Evolutionary conservation across 352 stramenopile species (phyloP), one percentile per base, ranked within the genome.

Genomic region (Globisporangium nodosum): DNA sequence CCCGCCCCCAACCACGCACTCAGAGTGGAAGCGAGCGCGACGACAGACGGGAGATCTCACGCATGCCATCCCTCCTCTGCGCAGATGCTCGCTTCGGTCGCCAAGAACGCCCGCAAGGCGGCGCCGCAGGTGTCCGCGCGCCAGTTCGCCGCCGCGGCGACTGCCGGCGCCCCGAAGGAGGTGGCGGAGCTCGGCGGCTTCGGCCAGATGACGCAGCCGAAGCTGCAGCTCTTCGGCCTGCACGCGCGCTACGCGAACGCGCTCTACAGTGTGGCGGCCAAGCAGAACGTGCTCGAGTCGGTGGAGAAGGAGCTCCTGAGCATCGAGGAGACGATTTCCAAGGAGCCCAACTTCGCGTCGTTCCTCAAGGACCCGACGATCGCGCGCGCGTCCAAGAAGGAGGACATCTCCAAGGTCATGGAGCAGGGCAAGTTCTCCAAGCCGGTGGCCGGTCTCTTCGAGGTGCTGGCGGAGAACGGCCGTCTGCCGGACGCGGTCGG

Each of bases 361-460:
- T 99, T 98, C 74, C 79, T 99, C 39, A 92, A 96, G 67, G 97
- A 99, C 84, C 97, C 97, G 24, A 97, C 97, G 63, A 97, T 99
- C 62, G 76, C 86, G 50, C 93, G 95, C 65, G 77, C 88, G 31
- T 93, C 90, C 24, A 99, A 99, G 74, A 88, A 98, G 60, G 78
- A 96, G 59, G 80, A 93, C 52, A 94, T 98, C 60, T 74, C 94
- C 51, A 90, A 93, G 71, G 82, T 94, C 49, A 92, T 92, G 72
- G 76, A 90, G 57, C 68, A 90, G 61, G 86, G 73, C 70, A 98
- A 98, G 73, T 94, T 97, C 61, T 96, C 88, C 48, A 83, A 90
- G 64, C 96, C 97, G 18, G 97, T 98, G 45, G 74, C 92, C 55
- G 97, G 97, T 71, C 79, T 99, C 35, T 98, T 99, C 70, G 91